These are phyloP conservation scores for Thelonectria discophora DNA, from an alignment of 2,329 filamentous ascomycete genomes.

Conservation along the genomic window DNA sequence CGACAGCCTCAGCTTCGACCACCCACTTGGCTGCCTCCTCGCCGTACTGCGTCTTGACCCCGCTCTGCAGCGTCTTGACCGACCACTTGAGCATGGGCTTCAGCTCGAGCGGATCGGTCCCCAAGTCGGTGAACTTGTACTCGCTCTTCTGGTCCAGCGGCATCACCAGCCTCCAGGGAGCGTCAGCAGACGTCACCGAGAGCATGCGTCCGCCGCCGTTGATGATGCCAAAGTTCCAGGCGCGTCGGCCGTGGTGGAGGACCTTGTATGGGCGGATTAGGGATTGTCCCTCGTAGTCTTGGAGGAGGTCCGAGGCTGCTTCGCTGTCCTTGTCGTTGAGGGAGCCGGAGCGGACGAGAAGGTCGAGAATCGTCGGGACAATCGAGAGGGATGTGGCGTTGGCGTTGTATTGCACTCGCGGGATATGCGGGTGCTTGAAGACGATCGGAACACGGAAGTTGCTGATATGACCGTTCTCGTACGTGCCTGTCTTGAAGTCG, in stretches of 20 bases:
- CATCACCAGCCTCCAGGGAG: conserved; percentile 45
- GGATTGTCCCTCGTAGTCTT: conserved; percentile 49
- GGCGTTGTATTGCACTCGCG: conserved; percentile 43
- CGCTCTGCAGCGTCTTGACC: conserved; percentile 32
- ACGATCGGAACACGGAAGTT: conserved; percentile 47
- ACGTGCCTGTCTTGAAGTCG: conserved; percentile 43
- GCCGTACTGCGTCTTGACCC: conserved; percentile 32
- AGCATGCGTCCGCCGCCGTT: conserved; percentile 48
- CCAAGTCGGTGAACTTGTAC: conserved; percentile 45
- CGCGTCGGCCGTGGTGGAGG: conserved; percentile 38
- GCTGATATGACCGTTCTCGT: conserved; percentile 45
- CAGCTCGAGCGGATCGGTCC: conserved; percentile 43
- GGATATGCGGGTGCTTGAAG: conserved; percentile 46
- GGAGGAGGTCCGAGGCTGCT: conserved; percentile 42
- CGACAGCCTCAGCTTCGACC: conserved; percentile 35
- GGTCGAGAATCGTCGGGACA: conserved; percentile 47
- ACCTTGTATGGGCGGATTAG: conserved; percentile 44
- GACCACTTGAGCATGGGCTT: conserved; percentile 41
- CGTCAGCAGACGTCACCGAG: conserved; percentile 44
- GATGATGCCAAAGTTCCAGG: conserved; percentile 48
- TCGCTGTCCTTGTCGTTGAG: conserved; percentile 39
- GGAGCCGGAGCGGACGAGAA: conserved; percentile 46
- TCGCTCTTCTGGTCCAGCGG: conserved; percentile 45
- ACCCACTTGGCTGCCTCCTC: conserved; percentile 45
- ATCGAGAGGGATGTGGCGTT: conserved; percentile 47